phyloP scores from a whole-genome alignment of 2,329 filamentous ascomycete species.

The Scytalidium lignicola region DNA sequence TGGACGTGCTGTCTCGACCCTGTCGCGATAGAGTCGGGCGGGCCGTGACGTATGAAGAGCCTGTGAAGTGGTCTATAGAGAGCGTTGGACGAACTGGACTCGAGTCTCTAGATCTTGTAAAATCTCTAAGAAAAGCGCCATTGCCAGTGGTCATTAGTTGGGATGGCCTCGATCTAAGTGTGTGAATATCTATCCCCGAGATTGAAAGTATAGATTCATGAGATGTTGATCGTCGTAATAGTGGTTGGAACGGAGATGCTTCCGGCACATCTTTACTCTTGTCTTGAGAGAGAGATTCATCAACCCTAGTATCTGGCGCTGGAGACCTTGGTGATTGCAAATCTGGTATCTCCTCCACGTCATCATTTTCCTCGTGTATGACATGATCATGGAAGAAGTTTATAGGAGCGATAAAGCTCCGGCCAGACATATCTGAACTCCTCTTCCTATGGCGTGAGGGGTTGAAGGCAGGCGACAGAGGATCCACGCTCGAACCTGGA shows the following conservation, averaged over 20 bases:
- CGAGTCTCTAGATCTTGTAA: constrained; percentile 40
- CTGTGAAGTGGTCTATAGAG: constrained; percentile 51
- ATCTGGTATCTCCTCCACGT: constrained; percentile 22
- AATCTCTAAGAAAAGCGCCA: constrained; percentile 42
- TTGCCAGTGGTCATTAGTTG: constrained; percentile 56
- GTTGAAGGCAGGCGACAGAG: constrained; percentile 56
- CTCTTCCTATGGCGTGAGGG: constrained; percentile 50
- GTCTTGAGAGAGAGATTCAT: constrained; percentile 15
- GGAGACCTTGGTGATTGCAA: constrained; percentile 16
- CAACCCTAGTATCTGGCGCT: constrained; percentile 17
- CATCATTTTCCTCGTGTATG: constrained; percentile 32
- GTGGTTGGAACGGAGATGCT: constrained; percentile 33
- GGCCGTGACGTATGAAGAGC: constrained; percentile 47
- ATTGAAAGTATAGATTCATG: constrained; percentile 89
- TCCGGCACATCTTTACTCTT: constrained; percentile 6
- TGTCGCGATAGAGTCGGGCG: constrained; percentile 47
- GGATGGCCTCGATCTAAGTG: constrained; percentile 67
- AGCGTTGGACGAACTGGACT: constrained; percentile 27
- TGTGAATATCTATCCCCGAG: constrained; percentile 84
- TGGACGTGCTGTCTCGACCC: constrained; percentile 43
- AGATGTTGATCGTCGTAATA: constrained; percentile 63
- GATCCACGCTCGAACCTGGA: constrained; percentile 70
- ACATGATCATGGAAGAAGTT: constrained; percentile 30
- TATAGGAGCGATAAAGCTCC: constrained; percentile 35
- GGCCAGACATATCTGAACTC: constrained; percentile 48